These are phyloP conservation scores for Fonsecaea nubica DNA, from an alignment of 2,329 filamentous ascomycete genomes.

Conservation along the genomic window DNA sequence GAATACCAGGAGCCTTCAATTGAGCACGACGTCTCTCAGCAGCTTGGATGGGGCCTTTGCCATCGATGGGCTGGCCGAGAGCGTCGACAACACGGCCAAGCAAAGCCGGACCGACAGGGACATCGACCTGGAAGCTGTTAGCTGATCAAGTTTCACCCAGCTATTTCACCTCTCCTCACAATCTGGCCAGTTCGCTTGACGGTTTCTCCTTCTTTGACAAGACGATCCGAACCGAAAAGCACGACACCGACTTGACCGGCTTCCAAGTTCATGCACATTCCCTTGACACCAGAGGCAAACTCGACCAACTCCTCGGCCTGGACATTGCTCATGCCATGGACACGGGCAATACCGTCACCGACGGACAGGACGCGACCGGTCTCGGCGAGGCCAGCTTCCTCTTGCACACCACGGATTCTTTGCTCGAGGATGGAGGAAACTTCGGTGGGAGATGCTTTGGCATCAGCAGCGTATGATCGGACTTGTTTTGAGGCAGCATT, in stretches of 20 bases:
- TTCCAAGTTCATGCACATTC: constrained; percentile 99
- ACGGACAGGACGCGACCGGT: constrained; percentile 98
- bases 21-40: constrained; percentile 93
- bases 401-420: constrained; percentile 97
- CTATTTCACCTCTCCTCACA: constrained; percentile 63
- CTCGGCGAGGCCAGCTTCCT: constrained; percentile 95
- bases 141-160: constrained; percentile 29
- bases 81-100: constrained; percentile 98
- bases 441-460: constrained; percentile 95
- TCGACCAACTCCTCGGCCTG: constrained; percentile 99
- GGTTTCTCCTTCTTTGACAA: constrained; percentile 98
- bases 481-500: constrained; percentile 73
- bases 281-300: constrained; percentile 99
- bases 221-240: constrained; percentile 99
- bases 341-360: constrained; percentile 99
- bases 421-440: constrained; percentile 99
- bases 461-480: constrained; percentile 89
- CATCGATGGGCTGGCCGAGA: constrained; percentile 98
- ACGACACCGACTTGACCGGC: constrained; percentile 99
- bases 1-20: constrained; percentile 98
- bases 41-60: constrained; percentile 96
- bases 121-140: constrained; percentile 74
- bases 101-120: constrained; percentile 89
- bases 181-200: constrained; percentile 99
- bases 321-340: constrained; percentile 99